Evolutionary conservation across 108 stramenopile genomes (phyloP), one percentile per base, ranked within the genome.

Genomic region (Cyclostephanos invisitatus): DNA sequence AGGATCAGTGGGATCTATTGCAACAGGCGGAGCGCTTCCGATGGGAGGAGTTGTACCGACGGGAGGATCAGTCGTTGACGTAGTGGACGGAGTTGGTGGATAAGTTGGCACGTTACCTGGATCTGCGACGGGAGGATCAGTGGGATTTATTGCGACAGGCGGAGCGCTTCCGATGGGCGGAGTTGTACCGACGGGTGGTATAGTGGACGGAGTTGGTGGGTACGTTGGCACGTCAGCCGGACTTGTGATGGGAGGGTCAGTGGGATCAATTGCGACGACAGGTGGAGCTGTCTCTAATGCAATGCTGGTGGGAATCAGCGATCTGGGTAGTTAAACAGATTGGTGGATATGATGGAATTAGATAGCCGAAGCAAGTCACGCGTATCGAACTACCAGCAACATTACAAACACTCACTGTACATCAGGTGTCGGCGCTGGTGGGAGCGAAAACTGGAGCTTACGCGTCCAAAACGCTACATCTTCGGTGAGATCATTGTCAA

Each of bases 391-490:
- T 32, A 32, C 4, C 32, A 32, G 32, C 32, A 32, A 40, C 0
- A 40, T 40, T 8, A 40, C 7, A 40, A 11, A 11, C 40, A 40
- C 40, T 40, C 40, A 40, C 40, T 40, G 40, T 40, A 1, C 7
- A 40, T 11, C 11, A 24, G 51, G 51, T 28, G 58, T 32, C 11
- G 58, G 58, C 6, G 12, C 36, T 17, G 32, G 58, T 2, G 58
- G 58, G 37, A 59, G 36, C 3, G 58, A 59, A 32, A 12, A 18
- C 58, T 59, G 58, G 17, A 59, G 20, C 1, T 27, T 37, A 38
- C 58, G 58, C 5, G 58, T 37, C 58, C 58, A 59, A 59, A 59
- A 59, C 2, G 58, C 58, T 36, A 59, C 58, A 37, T 59, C 58
- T 38, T 59, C 58, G 35, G 58, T 59, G 38, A 59, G 29, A 59